Percentiles rank a stretch among this genome's conserved stretches.
Conservation (phyloP, 306 rosid species). For the Cajanus cajan region DNA sequence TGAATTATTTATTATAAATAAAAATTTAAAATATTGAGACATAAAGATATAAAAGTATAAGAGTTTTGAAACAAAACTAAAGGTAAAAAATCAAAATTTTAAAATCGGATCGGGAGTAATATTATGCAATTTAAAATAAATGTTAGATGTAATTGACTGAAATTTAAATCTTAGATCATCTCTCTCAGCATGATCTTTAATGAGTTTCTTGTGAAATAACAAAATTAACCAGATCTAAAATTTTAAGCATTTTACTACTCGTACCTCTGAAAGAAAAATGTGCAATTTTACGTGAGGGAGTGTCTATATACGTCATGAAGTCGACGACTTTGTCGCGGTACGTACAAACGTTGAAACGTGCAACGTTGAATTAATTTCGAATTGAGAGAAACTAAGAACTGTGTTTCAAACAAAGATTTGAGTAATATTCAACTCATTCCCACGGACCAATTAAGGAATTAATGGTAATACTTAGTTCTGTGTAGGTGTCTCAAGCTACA, state of each 20-base stretch:
- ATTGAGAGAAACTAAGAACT: not conserved
- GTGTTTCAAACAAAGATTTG: not conserved
- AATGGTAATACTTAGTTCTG: not conserved
- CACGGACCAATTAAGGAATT: not conserved
- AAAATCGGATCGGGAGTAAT: no score
- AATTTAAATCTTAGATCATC: not conserved
- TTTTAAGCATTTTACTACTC: not conserved
- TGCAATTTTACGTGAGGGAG: not conserved
- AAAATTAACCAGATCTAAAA: not conserved
- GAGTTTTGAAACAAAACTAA: no score
- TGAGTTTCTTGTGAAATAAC: not conserved
- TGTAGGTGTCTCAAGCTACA: not conserved
- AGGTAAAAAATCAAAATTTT: no score
- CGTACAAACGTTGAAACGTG: not conserved
- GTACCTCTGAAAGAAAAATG: not conserved
- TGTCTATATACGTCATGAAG: not conserved
- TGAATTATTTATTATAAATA: no score
- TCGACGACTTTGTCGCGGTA: not conserved
- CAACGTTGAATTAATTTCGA: not conserved
- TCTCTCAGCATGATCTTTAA: not conserved
- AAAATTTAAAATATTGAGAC: no score
- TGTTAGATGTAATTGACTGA: not conserved
- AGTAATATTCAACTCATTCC: conserved; percentile 20
- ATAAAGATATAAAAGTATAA: no score
- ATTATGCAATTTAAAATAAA: no score